Evolutionary conservation across 208 protist genomes (phyloP).

Genomic region (Crithidia fasciculata): DNA sequence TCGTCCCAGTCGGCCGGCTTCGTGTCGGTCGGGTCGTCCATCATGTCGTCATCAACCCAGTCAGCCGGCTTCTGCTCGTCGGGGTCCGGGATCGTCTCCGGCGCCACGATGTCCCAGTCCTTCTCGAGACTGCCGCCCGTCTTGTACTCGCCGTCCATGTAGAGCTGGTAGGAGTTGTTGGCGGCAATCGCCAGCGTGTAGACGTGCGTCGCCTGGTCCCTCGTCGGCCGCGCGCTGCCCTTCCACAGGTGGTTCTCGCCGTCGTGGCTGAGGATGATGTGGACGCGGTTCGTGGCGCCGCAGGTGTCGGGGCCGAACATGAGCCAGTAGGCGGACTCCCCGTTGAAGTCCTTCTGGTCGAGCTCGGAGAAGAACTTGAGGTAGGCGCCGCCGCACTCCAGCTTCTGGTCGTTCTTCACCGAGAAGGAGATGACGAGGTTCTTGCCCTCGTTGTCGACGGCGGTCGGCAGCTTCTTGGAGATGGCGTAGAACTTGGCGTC

Average conservation of each 20-base stretch:
- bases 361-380: slow-evolving; percentile 92
- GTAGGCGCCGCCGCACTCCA: slow-evolving; percentile 95
- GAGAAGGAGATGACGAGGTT: slow-evolving; percentile 93
- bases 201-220: slow-evolving; percentile 91
- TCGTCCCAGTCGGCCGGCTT: slow-evolving; percentile 95
- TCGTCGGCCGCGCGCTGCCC: slow-evolving; percentile 46
- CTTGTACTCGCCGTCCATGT: slow-evolving; percentile 80
- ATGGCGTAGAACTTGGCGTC: slow-evolving; percentile 90
- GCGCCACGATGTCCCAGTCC: slow-evolving; percentile 91
- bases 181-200: slow-evolving; percentile 93
- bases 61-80: slow-evolving; percentile 91
- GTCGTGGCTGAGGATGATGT: slow-evolving; percentile 96
- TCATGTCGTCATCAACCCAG: slow-evolving; percentile 83
- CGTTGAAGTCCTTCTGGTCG: slow-evolving; percentile 83
- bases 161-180: slow-evolving; percentile 93
- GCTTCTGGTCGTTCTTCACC: slow-evolving; percentile 89
- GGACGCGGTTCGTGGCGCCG: slow-evolving; percentile 76
- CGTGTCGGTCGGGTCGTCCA: slow-evolving; percentile 88
- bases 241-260: slow-evolving; percentile 93
- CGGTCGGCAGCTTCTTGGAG: slow-evolving; percentile 73
- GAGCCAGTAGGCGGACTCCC: slow-evolving; percentile 91
- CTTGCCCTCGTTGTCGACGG: slow-evolving; percentile 86
- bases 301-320: slow-evolving; percentile 98
- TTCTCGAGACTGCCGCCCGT: slow-evolving; percentile 75
- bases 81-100: slow-evolving; percentile 88